A percentile compares a stretch with the other conserved stretches of the same genome.
phyloP scores from a whole-genome alignment of 495 filamentous ascomycete genomes.

The Rostrohypoxylon terebratum region DNA sequence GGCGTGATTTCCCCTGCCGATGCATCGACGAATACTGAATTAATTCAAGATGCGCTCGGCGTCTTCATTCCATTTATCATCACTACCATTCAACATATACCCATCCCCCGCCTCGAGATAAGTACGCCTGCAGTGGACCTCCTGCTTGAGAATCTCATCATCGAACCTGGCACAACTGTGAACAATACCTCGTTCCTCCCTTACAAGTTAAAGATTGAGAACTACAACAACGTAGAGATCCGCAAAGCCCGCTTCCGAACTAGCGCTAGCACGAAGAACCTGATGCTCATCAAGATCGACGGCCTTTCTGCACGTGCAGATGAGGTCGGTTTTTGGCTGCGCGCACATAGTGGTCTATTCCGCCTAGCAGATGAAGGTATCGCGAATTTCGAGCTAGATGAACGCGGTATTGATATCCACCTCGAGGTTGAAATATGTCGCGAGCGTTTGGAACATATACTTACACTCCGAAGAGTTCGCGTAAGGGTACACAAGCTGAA shows the following conservation, averaged over 20 bases:
- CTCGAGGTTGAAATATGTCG: conserved; percentile 83
- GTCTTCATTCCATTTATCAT: conserved; percentile 84
- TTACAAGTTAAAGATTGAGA: conserved; percentile 81
- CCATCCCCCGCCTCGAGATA: conserved; percentile 87
- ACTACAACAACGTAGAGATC: conserved; percentile 87
- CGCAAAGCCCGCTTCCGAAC: conserved; percentile 81
- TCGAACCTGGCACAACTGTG: conserved; percentile 87
- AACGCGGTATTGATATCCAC: conserved; percentile 85
- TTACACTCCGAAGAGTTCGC: conserved; percentile 77
- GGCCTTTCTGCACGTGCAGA: conserved; percentile 84
- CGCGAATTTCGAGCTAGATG: conserved; percentile 84
- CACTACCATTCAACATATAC: conserved; percentile 82
- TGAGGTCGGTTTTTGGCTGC: conserved; percentile 83
- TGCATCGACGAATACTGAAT: conserved; percentile 69
- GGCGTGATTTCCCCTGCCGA: conserved; percentile 71
- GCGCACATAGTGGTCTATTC: conserved; percentile 73
- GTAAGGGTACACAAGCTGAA: conserved; percentile 88
- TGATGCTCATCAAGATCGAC: conserved; percentile 79
- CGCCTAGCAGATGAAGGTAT: conserved; percentile 83
- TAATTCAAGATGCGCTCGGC: conserved; percentile 78
- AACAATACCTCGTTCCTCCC: conserved; percentile 92
- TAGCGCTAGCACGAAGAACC: conserved; percentile 71
- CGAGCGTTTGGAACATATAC: conserved; percentile 79
- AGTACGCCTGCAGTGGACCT: conserved; percentile 86
- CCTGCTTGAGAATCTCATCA: conserved; percentile 87